Conservation (phyloP, 1,139 yeast species). For the Diutina sp. region DNA sequence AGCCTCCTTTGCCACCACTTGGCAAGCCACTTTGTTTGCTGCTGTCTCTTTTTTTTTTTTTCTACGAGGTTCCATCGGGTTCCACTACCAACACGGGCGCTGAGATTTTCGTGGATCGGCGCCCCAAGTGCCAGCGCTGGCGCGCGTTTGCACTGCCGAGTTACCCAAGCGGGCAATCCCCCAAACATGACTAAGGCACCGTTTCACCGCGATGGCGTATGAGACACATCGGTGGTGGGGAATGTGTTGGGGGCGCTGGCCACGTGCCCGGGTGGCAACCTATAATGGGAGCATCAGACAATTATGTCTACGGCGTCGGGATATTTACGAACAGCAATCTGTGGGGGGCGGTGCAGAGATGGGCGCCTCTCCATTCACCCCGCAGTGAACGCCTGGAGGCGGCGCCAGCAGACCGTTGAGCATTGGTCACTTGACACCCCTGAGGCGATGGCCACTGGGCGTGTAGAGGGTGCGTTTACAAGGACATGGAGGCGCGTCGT, state of each 20-base stretch:
- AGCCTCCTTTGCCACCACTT: too few relatives aligned
- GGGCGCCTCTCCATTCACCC: too few relatives aligned
- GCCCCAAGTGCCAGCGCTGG: neutral
- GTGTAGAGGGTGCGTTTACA: neutral
- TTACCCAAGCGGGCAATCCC: neutral
- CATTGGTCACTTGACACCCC: neutral
- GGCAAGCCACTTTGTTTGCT: too few relatives aligned
- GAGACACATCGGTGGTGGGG: neutral
- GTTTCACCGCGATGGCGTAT: neutral
- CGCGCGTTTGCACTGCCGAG: neutral
- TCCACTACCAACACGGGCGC: neutral
- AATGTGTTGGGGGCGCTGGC: neutral
- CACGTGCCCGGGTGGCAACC: neutral
- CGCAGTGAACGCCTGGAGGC: too few relatives aligned
- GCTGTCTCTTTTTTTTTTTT: too few relatives aligned
- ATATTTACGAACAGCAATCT: too few relatives aligned
- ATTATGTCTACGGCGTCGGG: too few relatives aligned
- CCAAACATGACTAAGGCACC: neutral
- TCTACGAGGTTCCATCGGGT: too few relatives aligned
- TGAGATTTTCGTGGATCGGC: neutral
- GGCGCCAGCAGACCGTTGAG: too few relatives aligned
- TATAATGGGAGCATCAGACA: too few relatives aligned
- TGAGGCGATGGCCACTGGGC: neutral
- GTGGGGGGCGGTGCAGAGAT: too few relatives aligned
- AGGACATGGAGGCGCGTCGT: neutral